phyloP scores from a whole-genome alignment of 352 stramenopile genomes.

The Hyaloperonospora brassicae region DNA sequence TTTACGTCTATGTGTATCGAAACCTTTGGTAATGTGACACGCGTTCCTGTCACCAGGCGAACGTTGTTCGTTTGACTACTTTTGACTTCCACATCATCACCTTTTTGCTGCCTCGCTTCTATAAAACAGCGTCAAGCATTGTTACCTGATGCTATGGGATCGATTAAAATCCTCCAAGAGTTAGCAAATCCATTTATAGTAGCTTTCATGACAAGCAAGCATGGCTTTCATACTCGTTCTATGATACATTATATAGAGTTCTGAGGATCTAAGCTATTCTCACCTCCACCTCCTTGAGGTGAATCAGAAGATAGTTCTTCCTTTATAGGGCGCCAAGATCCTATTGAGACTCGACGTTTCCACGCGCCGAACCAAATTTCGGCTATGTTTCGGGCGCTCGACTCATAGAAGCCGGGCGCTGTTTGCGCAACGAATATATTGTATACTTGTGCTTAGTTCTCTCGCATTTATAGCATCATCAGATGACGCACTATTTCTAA shows the following conservation, averaged over 20 bases:
- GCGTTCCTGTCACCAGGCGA: slow-evolving; percentile 4
- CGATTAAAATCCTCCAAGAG: slow-evolving; percentile 3
- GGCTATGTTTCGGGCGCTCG: too few relatives aligned
- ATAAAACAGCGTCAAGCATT: neutral
- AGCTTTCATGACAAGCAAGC: neutral
- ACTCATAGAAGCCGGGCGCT: too few relatives aligned
- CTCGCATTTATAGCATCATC: slow-evolving; percentile 16
- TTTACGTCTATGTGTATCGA: slow-evolving; percentile 3
- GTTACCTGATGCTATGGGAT: slow-evolving; percentile 8
- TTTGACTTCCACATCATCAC: too few relatives aligned
- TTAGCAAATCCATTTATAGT: neutral
- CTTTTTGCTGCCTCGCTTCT: slow-evolving; percentile 1
- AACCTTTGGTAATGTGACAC: neutral
- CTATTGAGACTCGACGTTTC: neutral
- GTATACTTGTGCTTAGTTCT: neutral
- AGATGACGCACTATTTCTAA: slow-evolving; percentile 31
- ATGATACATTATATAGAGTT: slow-evolving; percentile 3
- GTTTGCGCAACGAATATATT: too few relatives aligned
- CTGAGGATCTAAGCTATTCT: too few relatives aligned
- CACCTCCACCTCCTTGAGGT: too few relatives aligned
- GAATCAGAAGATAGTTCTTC: too few relatives aligned
- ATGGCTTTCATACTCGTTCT: slow-evolving; percentile 6
- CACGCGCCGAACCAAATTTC: neutral
- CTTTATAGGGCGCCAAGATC: neutral
- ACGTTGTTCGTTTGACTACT: slow-evolving; percentile 1